Conservation (phyloP, 495 filamentous ascomycete genomes). For the Stereocaulon alpinum region DNA sequence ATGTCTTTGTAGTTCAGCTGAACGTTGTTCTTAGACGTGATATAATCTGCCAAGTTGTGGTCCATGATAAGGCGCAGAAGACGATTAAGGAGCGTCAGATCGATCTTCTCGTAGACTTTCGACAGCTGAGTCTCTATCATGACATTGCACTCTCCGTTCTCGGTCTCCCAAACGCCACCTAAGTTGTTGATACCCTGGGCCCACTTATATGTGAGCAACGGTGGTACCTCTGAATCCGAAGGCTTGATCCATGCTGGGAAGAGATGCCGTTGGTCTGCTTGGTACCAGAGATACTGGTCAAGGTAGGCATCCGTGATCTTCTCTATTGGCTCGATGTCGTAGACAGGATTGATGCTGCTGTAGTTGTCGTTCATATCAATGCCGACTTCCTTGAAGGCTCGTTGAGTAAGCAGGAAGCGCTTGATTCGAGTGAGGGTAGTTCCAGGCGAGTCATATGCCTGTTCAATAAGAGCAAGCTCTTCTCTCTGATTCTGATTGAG, state of each 20-base stretch:
- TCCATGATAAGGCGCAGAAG: constrained; percentile 96
- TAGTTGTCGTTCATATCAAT: constrained; percentile 99
- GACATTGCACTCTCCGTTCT: constrained; percentile 95
- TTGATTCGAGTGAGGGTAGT: constrained; percentile 96
- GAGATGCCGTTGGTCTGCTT: constrained; percentile 93
- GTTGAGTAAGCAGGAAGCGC: constrained; percentile 90
- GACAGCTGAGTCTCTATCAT: constrained; percentile 98
- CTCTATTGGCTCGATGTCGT: constrained; percentile 98
- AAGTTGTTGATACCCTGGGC: constrained; percentile 99
- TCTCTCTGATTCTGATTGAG: constrained; percentile 97
- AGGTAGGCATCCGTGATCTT: constrained; percentile 99
- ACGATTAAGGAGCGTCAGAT: constrained; percentile 90
- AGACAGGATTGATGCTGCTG: constrained; percentile 96
- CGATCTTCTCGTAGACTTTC: constrained; percentile 99
- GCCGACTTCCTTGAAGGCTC: constrained; percentile 98
- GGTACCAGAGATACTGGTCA: constrained; percentile 98
- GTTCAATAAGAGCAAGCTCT: constrained; percentile 93
- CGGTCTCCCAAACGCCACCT: constrained; percentile 91
- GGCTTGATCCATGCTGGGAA: constrained; percentile 99
- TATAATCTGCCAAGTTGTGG: constrained; percentile 98
- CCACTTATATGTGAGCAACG: constrained; percentile 96
- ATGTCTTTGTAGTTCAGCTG: constrained; percentile 99
- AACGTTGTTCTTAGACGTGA: constrained; percentile 98
- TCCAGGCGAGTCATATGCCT: constrained; percentile 96
- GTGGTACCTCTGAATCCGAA: constrained; percentile 97